A percentile compares a stretch with the other conserved stretches of the same genome.
These are phyloP conservation scores for Epichloe amarillans DNA, from an alignment of 2,329 filamentous ascomycete genomes.

Conservation along the genomic window DNA sequence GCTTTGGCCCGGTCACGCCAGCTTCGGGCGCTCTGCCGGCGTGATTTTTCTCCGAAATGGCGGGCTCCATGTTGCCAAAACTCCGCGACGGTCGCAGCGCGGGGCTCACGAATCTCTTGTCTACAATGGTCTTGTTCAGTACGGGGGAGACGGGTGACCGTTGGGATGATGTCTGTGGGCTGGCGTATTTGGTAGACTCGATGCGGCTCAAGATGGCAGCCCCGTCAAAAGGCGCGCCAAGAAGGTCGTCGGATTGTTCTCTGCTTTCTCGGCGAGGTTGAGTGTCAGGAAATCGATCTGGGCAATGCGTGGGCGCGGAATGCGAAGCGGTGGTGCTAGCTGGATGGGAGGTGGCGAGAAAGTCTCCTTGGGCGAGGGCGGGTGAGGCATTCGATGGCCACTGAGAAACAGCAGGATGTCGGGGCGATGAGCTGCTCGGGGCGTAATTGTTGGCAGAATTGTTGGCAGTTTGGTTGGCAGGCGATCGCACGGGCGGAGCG, in stretches of 20 bases:
- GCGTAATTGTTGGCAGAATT: conserved; percentile 36
- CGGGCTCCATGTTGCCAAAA: conserved; percentile 22
- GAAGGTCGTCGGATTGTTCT: conserved; percentile 40
- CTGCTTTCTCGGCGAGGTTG: conserved; percentile 9
- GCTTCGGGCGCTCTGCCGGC: conserved; percentile 26
- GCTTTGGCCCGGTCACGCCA: conserved; percentile 43
- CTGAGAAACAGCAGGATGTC: conserved; percentile 27
- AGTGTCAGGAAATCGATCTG: conserved; percentile 11
- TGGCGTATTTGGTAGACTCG: conserved; percentile 34
- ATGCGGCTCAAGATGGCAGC: conserved; percentile 47
- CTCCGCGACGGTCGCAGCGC: conserved; percentile 52
- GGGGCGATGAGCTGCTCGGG: conserved; percentile 35
- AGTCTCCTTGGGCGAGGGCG: conserved; percentile 31
- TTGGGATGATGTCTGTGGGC: conserved; percentile 19
- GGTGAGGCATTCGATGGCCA: conserved; percentile 34
- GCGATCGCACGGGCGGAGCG: conserved; percentile 37
- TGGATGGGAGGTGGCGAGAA: conserved; percentile 21
- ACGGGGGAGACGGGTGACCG: conserved; percentile 19
- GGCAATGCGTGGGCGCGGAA: conserved; percentile 8
- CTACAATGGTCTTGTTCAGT: conserved; percentile 37
- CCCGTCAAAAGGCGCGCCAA: conserved; percentile 54
- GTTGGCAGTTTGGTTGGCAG: no score
- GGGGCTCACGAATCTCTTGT: conserved; percentile 37
- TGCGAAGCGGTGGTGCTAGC: conserved; percentile 4
- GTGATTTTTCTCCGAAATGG: conserved; percentile 23